Conservation (phyloP, 495 filamentous ascomycete genomes). For the Penicillium malachiteum region DNA sequence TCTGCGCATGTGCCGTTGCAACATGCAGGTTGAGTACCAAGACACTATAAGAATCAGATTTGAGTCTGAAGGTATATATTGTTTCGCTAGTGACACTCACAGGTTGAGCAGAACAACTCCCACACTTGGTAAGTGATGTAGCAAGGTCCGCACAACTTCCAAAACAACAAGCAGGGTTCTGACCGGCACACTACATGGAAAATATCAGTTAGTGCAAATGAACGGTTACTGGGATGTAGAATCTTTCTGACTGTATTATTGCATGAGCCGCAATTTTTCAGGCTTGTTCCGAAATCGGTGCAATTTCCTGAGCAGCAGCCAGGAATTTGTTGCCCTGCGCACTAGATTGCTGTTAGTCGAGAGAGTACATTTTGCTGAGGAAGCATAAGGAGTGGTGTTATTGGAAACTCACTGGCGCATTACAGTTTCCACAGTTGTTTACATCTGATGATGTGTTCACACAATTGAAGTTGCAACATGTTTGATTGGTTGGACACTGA, state of each 20-base stretch:
- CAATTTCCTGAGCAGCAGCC: constrained; percentile 21
- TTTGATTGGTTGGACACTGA: constrained; percentile 13
- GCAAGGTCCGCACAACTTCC: constrained; percentile 15
- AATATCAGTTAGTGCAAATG: background rate
- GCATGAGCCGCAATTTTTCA: constrained; percentile 16
- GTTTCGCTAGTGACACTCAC: constrained; percentile 1
- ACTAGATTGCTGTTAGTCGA: constrained; percentile 5
- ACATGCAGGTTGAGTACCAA: constrained; percentile 9
- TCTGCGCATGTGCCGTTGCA: constrained; percentile 15
- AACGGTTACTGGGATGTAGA: background rate
- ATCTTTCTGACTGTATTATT: constrained; percentile 4
- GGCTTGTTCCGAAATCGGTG: constrained; percentile 8
- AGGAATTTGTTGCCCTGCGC: constrained; percentile 11
- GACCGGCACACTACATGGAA: constrained; percentile 14
- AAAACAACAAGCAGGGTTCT: constrained; percentile 14
- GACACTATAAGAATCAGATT: background rate
- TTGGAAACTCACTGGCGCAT: constrained; percentile 6
- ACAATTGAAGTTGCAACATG: constrained; percentile 23
- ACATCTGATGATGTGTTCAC: constrained; percentile 8
- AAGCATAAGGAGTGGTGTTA: background rate
- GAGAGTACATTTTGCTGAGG: background rate
- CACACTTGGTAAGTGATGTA: constrained; percentile 7
- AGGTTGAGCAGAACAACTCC: constrained; percentile 8
- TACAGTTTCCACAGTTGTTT: constrained; percentile 18
- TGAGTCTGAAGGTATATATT: background rate